phyloP scores from a whole-genome alignment of 2,329 filamentous ascomycete species.

The Basipetospora chlamydospora region DNA sequence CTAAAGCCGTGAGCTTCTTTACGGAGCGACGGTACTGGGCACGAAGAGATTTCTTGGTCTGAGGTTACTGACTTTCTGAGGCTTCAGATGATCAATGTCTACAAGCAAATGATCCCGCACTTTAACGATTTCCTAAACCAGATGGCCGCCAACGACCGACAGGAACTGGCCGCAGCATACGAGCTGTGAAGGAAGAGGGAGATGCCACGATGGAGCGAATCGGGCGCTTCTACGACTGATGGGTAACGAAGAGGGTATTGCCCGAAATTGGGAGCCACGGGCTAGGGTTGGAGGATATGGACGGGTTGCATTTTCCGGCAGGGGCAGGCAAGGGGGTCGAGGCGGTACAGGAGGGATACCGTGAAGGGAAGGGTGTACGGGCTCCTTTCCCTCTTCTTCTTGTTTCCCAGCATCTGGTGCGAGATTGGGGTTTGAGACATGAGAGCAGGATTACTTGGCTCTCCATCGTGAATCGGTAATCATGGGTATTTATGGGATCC shows the following conservation, averaged over 20 bases:
- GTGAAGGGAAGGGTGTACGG: background rate
- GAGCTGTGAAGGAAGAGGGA: too few species aligned
- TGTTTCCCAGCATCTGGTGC: too few species aligned
- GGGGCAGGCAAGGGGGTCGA: background rate
- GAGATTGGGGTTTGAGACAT: too few species aligned
- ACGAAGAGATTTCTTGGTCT: too few species aligned
- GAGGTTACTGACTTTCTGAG: slow-evolving; percentile 6
- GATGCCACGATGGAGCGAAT: background rate
- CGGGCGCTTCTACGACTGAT: background rate
- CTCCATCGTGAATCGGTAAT: too few species aligned
- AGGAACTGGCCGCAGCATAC: slow-evolving; percentile 34
- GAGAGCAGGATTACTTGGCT: too few species aligned
- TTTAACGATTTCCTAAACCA: slow-evolving; percentile 40
- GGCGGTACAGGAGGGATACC: too few species aligned
- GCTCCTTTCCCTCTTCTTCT: too few species aligned
- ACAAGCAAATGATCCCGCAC: slow-evolving; percentile 44
- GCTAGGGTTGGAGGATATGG: background rate
- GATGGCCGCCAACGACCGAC: slow-evolving; percentile 33
- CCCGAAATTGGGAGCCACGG: background rate
- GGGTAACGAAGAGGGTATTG: background rate
- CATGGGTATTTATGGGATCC: too few species aligned
- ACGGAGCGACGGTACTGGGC: too few species aligned
- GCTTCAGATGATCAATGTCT: slow-evolving; percentile 38
- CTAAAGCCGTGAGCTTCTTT: too few species aligned
- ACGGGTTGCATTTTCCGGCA: background rate